Evolutionary conservation across 768 basidiomycete genomes (phyloP).

Genomic region (Tulasnella sp.): DNA sequence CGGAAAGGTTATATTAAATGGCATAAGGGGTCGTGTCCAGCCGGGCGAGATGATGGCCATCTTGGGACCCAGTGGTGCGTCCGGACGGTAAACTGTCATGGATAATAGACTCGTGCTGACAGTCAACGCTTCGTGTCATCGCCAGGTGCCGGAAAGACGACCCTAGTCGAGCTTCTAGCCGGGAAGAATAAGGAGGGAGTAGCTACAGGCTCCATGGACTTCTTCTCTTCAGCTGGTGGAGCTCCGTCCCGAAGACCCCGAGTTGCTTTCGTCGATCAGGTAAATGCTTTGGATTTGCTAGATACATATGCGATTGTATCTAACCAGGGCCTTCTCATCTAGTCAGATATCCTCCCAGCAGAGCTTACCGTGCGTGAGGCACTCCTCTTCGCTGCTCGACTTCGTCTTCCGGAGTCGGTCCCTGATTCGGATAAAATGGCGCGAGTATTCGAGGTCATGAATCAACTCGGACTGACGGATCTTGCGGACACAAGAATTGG

Average conservation of each 20-base stretch:
- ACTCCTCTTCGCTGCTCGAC: constrained; percentile 72
- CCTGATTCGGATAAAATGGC: constrained; percentile 49
- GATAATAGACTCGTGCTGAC: too few relatives aligned
- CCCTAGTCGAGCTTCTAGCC: constrained; percentile 82
- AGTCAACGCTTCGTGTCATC: neutral
- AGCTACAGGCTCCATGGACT: constrained; percentile 53
- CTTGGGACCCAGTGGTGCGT: constrained; percentile 71
- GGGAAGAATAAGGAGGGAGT: constrained; percentile 69
- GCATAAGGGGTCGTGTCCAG: constrained; percentile 54
- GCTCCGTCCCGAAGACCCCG: constrained; percentile 21
- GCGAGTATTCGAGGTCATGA: constrained; percentile 55
- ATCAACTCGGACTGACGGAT: constrained; percentile 63
- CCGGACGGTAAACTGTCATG: too few relatives aligned
- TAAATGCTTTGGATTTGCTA: constrained; percentile 12
- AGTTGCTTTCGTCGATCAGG: constrained; percentile 33
- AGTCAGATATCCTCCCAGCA: constrained; percentile 73
- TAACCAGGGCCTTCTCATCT: too few relatives aligned
- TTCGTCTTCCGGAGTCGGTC: constrained; percentile 70
- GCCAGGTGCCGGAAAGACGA: constrained; percentile 77
- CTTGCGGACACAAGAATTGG: constrained; percentile 66
- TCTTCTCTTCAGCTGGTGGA: constrained; percentile 29
- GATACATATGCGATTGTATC: too few relatives aligned
- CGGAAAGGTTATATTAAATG: constrained; percentile 59
- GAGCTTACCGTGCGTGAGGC: constrained; percentile 74
- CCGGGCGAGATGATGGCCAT: constrained; percentile 87